A percentile compares a stretch with the other conserved stretches of the same genome.
phyloP scores from a whole-genome alignment of 2,329 filamentous ascomycete genomes.

The Fusarium brachygibbosum region DNA sequence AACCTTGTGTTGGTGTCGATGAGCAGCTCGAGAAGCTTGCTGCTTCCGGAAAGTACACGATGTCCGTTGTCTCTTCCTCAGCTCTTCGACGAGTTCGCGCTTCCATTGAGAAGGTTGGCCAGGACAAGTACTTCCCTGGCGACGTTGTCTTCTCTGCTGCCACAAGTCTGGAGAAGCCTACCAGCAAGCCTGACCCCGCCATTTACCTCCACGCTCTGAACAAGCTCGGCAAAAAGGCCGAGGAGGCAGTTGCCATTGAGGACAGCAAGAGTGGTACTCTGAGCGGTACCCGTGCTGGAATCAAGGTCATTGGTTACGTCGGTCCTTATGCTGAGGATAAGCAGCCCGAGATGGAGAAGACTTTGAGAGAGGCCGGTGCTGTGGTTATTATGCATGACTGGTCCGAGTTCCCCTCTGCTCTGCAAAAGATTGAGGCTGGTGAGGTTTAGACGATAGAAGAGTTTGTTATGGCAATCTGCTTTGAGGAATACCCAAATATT shows the following conservation, averaged over 20 bases:
- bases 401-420: slow-evolving; percentile 65
- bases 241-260: slow-evolving; percentile 84
- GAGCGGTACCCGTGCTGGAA: slow-evolving; percentile 79
- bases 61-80: slow-evolving; percentile 86
- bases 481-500: slow-evolving; percentile 42
- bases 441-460: slow-evolving; percentile 44
- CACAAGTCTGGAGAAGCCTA: slow-evolving; percentile 81
- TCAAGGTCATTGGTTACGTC: slow-evolving; percentile 87
- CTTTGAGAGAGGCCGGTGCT: slow-evolving; percentile 72
- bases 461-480: slow-evolving; percentile 30
- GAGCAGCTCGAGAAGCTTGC: slow-evolving; percentile 75
- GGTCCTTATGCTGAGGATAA: slow-evolving; percentile 77
- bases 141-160: slow-evolving; percentile 86
- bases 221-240: slow-evolving; percentile 76
- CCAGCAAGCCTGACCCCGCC: slow-evolving; percentile 90
- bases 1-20: slow-evolving; percentile 77
- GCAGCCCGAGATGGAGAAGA: slow-evolving; percentile 74
- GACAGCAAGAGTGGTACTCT: slow-evolving; percentile 89
- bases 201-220: slow-evolving; percentile 86
- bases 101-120: slow-evolving; percentile 81
- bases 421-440: slow-evolving; percentile 63
- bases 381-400: slow-evolving; percentile 72
- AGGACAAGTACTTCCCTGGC: slow-evolving; percentile 83
- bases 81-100: slow-evolving; percentile 83
- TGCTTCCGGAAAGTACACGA: slow-evolving; percentile 72